These are phyloP conservation scores for Apostasia shenzhenica DNA, from an alignment of 106 monocot species.

Conservation along the genomic window DNA sequence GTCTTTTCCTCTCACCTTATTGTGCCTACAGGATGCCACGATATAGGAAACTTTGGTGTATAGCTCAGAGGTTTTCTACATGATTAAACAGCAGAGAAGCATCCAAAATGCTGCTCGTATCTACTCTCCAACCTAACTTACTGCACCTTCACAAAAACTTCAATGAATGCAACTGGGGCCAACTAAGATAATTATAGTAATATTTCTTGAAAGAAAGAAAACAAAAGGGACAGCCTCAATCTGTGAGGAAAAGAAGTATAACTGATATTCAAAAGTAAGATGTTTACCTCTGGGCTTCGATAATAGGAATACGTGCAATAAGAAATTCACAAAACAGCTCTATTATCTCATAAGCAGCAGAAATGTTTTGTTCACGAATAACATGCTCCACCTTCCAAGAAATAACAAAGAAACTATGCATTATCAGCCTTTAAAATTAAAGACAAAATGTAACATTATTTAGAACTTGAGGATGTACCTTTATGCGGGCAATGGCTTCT, in stretches of 20 bases:
- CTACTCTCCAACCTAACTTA: no score
- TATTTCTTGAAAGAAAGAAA: no score
- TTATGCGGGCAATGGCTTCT: slow-evolving; percentile 89
- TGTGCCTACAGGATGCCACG: no score
- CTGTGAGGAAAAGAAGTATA: background rate
- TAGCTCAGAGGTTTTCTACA: no score
- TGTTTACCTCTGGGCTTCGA: slow-evolving; percentile 73
- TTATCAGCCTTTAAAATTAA: background rate
- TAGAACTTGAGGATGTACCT: slow-evolving; percentile 29
- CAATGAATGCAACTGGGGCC: no score
- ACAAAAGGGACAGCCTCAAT: background rate
- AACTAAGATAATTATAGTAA: no score
- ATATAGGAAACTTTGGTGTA: no score
- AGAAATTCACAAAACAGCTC: slow-evolving; percentile 95
- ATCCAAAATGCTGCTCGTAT: no score
- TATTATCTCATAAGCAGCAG: slow-evolving; percentile 86
- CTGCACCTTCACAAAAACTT: no score
- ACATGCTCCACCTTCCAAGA: slow-evolving; percentile 83
- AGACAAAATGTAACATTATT: background rate
- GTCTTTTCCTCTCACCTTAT: no score
- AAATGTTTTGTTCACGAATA: slow-evolving; percentile 81
- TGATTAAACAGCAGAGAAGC: no score
- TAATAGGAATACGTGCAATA: slow-evolving; percentile 87
- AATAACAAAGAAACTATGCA: slow-evolving; percentile 3
- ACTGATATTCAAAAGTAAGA: background rate